A percentile compares a stretch with the other conserved stretches of the same genome.
phyloP scores from a whole-genome alignment of 1,284 basidiomycete species.

The Cystobasidium slooffiae region DNA sequence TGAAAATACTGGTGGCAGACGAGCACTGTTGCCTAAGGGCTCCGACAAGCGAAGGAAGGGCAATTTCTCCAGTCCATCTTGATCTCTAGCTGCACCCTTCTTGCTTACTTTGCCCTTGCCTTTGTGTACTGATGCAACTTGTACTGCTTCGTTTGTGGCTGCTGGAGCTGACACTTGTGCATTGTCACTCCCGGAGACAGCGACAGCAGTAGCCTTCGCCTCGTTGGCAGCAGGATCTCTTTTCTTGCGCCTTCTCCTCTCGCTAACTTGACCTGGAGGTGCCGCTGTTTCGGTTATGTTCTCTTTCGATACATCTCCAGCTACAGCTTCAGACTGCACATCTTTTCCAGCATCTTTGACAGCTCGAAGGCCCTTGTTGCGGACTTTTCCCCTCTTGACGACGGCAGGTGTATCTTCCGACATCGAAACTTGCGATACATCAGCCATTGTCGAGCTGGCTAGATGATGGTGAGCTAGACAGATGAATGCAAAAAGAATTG shows the following conservation, averaged over 20 bases:
- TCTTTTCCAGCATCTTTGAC: slow-evolving; percentile 12
- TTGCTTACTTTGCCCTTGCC: slow-evolving; percentile 23
- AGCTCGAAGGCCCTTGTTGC: neutral
- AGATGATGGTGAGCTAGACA: neutral
- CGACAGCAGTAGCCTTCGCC: neutral
- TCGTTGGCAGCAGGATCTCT: neutral
- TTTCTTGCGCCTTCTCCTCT: neutral
- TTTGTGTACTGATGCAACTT: slow-evolving; percentile 53
- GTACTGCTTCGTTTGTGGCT: neutral
- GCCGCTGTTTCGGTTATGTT: too few relatives aligned
- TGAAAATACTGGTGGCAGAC: slow-evolving; percentile 75
- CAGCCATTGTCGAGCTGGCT: neutral
- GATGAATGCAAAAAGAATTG: neutral
- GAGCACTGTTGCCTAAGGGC: slow-evolving; percentile 15
- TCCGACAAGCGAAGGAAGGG: slow-evolving; percentile 33
- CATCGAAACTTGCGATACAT: neutral
- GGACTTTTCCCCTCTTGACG: neutral
- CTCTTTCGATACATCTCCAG: too few relatives aligned
- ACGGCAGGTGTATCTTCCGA: neutral
- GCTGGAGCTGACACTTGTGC: neutral
- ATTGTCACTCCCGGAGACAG: too few relatives aligned
- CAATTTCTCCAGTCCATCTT: neutral
- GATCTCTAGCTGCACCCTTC: neutral
- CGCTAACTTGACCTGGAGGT: too few relatives aligned
- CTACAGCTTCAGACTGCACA: neutral